Conservation (phyloP, 768 basidiomycete species). For the Crepidotus variabilis region DNA sequence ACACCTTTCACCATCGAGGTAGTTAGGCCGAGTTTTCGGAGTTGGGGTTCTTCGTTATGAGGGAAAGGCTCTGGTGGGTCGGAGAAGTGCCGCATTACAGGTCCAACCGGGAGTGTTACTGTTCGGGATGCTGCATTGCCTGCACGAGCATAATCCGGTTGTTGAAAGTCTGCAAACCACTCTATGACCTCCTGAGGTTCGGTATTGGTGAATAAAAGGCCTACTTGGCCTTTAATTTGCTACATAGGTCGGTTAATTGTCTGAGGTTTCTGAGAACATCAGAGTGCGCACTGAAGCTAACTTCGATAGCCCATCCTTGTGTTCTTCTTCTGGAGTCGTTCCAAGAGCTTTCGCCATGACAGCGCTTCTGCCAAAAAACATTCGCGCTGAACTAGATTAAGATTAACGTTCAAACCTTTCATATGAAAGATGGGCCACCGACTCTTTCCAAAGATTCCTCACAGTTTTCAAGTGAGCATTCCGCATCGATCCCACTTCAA, state of each 20-base stretch:
- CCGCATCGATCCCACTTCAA: slow-evolving; percentile 93
- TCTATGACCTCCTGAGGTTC: slow-evolving; percentile 87
- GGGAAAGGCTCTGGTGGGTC: slow-evolving; percentile 89
- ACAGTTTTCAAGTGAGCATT: slow-evolving; percentile 94
- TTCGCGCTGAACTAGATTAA: slow-evolving; percentile 67
- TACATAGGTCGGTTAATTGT: slow-evolving; percentile 24
- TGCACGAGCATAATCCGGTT: slow-evolving; percentile 87
- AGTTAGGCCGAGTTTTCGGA: slow-evolving; percentile 85
- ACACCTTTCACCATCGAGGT: slow-evolving; percentile 87
- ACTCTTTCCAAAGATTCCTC: slow-evolving; percentile 92
- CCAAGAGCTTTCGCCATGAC: slow-evolving; percentile 98
- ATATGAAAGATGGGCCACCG: slow-evolving; percentile 21
- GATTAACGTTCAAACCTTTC: slow-evolving; percentile 1
- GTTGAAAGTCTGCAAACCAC: slow-evolving; percentile 91
- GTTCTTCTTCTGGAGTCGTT: slow-evolving; percentile 81
- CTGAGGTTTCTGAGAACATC: slow-evolving; percentile 1
- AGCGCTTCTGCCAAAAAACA: slow-evolving; percentile 82
- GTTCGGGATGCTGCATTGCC: slow-evolving; percentile 78
- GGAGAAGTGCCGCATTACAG: slow-evolving; percentile 77
- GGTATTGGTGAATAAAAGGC: slow-evolving; percentile 88
- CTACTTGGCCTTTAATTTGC: slow-evolving; percentile 95
- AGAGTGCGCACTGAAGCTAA: slow-evolving; percentile 62
- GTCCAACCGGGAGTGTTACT: slow-evolving; percentile 76
- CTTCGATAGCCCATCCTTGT: slow-evolving; percentile 70
- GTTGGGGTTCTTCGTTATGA: slow-evolving; percentile 95